A percentile compares a stretch with the other conserved stretches of the same genome.
Conservation (phyloP, 2,329 filamentous ascomycete genomes). For the Fusarium sp. region DNA sequence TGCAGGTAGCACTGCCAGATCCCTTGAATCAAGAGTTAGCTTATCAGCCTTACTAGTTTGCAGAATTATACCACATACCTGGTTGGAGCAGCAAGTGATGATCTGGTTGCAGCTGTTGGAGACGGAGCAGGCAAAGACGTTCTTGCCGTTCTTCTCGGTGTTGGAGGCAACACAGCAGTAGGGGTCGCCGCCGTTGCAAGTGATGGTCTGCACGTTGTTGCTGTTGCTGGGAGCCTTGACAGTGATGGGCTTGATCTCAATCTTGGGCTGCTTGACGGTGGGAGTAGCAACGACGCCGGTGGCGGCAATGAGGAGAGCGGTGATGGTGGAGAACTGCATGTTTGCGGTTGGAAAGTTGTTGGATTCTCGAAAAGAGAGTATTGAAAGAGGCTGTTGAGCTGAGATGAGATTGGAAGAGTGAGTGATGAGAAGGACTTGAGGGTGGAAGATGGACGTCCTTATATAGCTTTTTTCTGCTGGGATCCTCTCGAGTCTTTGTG, state of each 20-base stretch:
- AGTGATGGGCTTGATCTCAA: not conserved
- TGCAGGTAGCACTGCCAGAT: not conserved
- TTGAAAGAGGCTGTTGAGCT: slow-evolving; percentile 14
- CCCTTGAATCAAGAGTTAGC: not conserved
- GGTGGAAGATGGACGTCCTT: not conserved
- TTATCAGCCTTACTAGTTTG: not conserved
- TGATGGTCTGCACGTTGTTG: not conserved
- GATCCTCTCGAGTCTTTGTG: rapidly evolving
- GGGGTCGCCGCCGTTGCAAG: not conserved
- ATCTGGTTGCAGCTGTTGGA: not conserved
- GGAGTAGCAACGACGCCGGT: slow-evolving; percentile 26
- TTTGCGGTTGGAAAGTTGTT: slow-evolving; percentile 19
- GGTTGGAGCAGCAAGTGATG: not conserved
- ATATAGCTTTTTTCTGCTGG: slow-evolving; percentile 9
- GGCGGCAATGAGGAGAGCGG: slow-evolving; percentile 16
- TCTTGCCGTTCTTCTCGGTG: not conserved
- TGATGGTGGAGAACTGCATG: slow-evolving; percentile 22
- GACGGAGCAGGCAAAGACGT: not conserved
- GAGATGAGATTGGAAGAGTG: slow-evolving; percentile 8
- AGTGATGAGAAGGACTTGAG: slow-evolving; percentile 10
- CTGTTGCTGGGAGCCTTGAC: not conserved
- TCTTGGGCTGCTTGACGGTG: not conserved
- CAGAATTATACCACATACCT: not conserved
- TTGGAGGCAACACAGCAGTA: slow-evolving; percentile 21
- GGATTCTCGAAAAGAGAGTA: slow-evolving; percentile 12